These are phyloP conservation scores for Toxicodendron radicans DNA, from an alignment of 345 rosid species.

Conservation along the genomic window DNA sequence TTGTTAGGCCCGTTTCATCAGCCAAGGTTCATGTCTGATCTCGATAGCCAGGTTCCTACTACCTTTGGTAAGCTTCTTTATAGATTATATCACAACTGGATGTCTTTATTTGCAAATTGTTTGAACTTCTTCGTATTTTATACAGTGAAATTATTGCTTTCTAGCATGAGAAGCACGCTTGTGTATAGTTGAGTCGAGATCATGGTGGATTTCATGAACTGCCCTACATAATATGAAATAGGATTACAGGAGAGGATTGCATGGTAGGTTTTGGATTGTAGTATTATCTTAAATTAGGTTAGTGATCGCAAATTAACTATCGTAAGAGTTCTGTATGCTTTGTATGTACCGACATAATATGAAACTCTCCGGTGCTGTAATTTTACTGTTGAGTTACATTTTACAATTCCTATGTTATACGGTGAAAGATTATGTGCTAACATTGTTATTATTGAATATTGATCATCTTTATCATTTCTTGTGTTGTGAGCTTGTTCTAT, in stretches of 20 bases:
- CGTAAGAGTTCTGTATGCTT: neutral
- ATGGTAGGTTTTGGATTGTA: too few species aligned
- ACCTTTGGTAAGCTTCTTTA: conserved; percentile 51
- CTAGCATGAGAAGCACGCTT: neutral
- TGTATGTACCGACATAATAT: neutral
- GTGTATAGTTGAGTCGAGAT: neutral
- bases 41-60: conserved; percentile 66
- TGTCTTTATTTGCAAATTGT: too few species aligned
- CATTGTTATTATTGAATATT: too few species aligned
- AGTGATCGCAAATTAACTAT: neutral
- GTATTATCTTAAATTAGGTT: neutral
- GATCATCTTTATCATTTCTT: neutral
- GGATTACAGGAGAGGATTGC: too few species aligned
- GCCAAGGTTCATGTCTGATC: conserved; percentile 78
- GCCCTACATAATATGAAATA: too few species aligned
- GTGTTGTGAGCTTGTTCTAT: neutral
- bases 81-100: neutral
- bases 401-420: too few species aligned
- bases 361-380: too few species aligned
- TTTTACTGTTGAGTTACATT: neutral
- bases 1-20: conserved; percentile 34
- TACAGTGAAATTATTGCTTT: too few species aligned
- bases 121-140: too few species aligned
- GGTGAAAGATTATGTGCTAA: neutral
- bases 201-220: neutral